Evolutionary conservation across 1,284 basidiomycete genomes (phyloP), one percentile per base, ranked within the genome.

Genomic region (Earliella scabrosa): DNA sequence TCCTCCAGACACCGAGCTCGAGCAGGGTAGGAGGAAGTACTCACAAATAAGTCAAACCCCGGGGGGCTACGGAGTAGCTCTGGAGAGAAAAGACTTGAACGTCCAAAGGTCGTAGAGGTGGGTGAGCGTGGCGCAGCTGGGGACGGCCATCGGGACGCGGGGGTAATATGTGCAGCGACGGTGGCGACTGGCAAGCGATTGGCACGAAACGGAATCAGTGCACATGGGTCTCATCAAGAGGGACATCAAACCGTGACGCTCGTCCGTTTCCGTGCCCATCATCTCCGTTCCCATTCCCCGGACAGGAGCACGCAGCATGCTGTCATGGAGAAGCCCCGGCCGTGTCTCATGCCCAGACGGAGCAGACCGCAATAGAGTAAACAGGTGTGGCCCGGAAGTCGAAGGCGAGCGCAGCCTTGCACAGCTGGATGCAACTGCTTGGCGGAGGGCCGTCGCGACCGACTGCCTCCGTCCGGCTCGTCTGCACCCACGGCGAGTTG

Each of bases 161-260:
- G 47, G 34, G 20, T 49, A 44, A 45, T 54, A 50, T 38, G 46
- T 13, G 13, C 23, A 36, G 26, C 31, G n/a, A n/a, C n/a, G n/a
- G n/a, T n/a, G n/a, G n/a, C n/a, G n/a, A n/a, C n/a, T n/a, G n/a
- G 47, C 23, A 31, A 16, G 29, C 21, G n/a, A 31, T 41, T n/a
- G n/a, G n/a, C 10, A 23, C 13, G 21, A 14, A 38, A 16, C 24
- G 23, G 27, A 20, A 32, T 52, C 43, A 45, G 53, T 49, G 47
- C 54, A 55, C 48, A 55, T 55, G 54, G 41, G 49, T 26, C 36
- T n/a, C 48, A 54, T 55, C 54, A 55, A n/a, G 35, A 31, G 32
- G 29, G 45, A 50, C 44, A 46, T 47, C 38, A 51, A 14, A 40
- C 36, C 27, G 23, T 40, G 48, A 46, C 54, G 44, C 26, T n/a